Evolutionary conservation across 352 stramenopile species (phyloP), one percentile per base, ranked within the genome.

Genomic region (Phytophthora cactorum): DNA sequence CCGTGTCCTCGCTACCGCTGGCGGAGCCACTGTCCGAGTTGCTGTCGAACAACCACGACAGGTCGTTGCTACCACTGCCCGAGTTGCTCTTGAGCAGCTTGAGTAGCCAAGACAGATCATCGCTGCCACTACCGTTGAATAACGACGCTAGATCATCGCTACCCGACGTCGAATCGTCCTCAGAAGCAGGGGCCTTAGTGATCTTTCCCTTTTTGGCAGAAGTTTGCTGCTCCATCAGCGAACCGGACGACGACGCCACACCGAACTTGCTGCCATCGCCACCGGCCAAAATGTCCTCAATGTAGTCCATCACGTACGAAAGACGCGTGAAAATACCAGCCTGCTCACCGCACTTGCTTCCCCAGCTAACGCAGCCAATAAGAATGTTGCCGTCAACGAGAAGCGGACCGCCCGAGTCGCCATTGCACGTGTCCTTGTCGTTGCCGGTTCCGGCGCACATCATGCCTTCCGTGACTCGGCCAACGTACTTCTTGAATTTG

Each of bases 321-420:
- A 89, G 60, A 56, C 83, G 83, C 39, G 72, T 67, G 68, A 79
- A 91, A 29, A 91, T 74, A 31, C 79, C 83, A 7, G 83, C 66
- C 28, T 77, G 70, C 28, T 78, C 31, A 31, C 81, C 84, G 52
- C 81, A 92, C n/a, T 70, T 77, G 47, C 78, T 82, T 29, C 84
- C 84, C 84, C 81, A 92, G 69, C 81, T 90, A 25, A 92, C 84
- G 32, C 86, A 69, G 8, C 84, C 84, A 25, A 92, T 57, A 17
- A 89, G 50, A 52, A 77, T 84, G 59, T 84, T 51, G 28, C 58
- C 69, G 31, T 74, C 45, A 31, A 90, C 75, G 17, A 76, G 22
- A 12, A 90, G 73, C 10, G 84, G 78, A n/a, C 84, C 78, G 15
- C 84, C 84, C 7, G 84, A 92, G 76, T 92, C 83, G 12, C 83